These are phyloP conservation scores for Fusarium sp. DNA, from an alignment of 2,329 filamentous ascomycete genomes.

Conservation along the genomic window DNA sequence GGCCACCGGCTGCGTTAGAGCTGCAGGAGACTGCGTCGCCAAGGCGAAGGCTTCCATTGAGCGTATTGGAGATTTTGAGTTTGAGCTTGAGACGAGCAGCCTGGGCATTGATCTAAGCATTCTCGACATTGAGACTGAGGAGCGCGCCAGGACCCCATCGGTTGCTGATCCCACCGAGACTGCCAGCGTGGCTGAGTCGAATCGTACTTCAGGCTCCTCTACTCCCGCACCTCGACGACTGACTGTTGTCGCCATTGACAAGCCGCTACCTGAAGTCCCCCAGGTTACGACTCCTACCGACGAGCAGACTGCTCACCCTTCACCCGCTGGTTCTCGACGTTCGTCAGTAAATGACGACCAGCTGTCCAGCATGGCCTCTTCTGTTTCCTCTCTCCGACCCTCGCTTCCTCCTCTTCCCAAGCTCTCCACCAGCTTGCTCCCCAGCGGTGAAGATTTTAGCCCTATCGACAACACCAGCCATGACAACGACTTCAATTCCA, in stretches of 20 bases:
- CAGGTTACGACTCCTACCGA: conserved; percentile 59
- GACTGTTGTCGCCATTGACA: conserved; percentile 66
- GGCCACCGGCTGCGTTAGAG: conserved; percentile 88
- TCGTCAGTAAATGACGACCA: conserved; percentile 58
- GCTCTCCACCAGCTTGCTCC: conserved; percentile 64
- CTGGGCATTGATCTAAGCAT: conserved; percentile 68
- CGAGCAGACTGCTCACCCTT: conserved; percentile 47
- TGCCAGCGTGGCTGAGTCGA: conserved; percentile 55
- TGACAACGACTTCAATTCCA: conserved; percentile 63
- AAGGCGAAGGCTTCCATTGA: conserved; percentile 89
- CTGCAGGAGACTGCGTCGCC: conserved; percentile 90
- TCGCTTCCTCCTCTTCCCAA: conserved; percentile 68
- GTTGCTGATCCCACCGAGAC: conserved; percentile 52
- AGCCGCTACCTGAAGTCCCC: conserved; percentile 76
- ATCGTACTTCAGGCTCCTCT: conserved; percentile 52
- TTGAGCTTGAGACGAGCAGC: conserved; percentile 73
- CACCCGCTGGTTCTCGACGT: conserved; percentile 56
- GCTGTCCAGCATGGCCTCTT: conserved; percentile 58
- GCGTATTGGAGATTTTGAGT: conserved; percentile 90
- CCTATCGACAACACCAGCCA: conserved; percentile 60
- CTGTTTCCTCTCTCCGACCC: conserved; percentile 61
- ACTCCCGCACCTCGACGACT: conserved; percentile 54
- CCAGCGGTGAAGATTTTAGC: conserved; percentile 60
- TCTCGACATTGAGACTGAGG: conserved; percentile 58
- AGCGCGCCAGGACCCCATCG: conserved; percentile 50